Evolutionary conservation across 1,139 yeast species (phyloP), one percentile per base, ranked within the genome.

Genomic region (Yarrowia galli): DNA sequence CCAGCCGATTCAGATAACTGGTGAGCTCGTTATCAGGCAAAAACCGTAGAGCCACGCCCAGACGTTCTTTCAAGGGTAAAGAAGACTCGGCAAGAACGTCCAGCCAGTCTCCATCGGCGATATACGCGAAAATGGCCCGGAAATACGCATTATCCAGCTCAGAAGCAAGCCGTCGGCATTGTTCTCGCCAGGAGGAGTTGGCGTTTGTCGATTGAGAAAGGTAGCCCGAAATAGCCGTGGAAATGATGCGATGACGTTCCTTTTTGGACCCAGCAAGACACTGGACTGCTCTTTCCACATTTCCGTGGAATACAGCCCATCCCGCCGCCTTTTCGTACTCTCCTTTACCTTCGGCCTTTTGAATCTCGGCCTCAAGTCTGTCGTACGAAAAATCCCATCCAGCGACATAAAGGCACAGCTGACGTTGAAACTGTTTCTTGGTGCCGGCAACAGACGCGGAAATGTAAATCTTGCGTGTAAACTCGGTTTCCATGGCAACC

Each of bases 31-130:
- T 83, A 74, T 92, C 98, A 0, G 93, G 86, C 42, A 95, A 80
- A 74, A 91, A 93, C 65, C 98, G 80, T 28, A 95, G 80, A 0
- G 98, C 98, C 49, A 95, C 93, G 0, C 98, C 98, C 16, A 95
- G 79, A 71, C 97, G 81, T 75, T 95, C 99, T 68, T 96, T 82
- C 60, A 95, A 80, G 0, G 99, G 97, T 61, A 95, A 82, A 1
- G 97, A 89, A 45, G 89, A 88, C 73, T 95, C 98, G 75, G 92
- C 97, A 68, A 95, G 81, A 2, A 95, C 97, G 75, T 92, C 98
- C 87, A 95, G 88, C 98, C 98, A 95, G 71, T 93, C 96, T 67
- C 92, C 91, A 75, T 95, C 98, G 0, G 98, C 92, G 68, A 95
- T 89, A 73, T 88, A 95, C 0, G 98, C 97, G 81, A 95, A 95